Percentiles rank a stretch among this genome's conserved stretches.
Conservation (phyloP, 345 rosid species). For the Ceriops tagal region DNA sequence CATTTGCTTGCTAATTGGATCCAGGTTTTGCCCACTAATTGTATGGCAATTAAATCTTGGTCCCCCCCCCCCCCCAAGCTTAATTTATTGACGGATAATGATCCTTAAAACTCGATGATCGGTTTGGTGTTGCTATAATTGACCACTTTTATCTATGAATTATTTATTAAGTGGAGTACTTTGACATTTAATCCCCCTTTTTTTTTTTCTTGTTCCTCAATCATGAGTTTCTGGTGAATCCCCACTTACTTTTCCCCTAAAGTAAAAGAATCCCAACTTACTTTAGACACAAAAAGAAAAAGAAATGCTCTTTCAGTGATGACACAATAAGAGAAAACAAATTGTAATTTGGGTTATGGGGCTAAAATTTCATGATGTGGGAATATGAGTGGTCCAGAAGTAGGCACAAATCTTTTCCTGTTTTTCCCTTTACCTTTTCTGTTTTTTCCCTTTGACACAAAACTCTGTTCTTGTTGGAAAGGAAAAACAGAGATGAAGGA, state of each 20-base stretch:
- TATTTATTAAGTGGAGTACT: slow-evolving; percentile 1
- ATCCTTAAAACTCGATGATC: background rate
- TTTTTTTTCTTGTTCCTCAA: slow-evolving; percentile 18
- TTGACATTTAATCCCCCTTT: background rate
- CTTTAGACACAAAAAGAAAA: slow-evolving; percentile 21
- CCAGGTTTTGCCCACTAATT: slow-evolving; percentile 5
- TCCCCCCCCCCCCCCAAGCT: background rate
- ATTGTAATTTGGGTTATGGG: background rate
- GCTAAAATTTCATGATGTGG: slow-evolving; percentile 9
- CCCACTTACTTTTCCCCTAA: slow-evolving; percentile 9
- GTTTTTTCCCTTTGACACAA: no score
- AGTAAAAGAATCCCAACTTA: slow-evolving; percentile 1
- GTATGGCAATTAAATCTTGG: background rate
- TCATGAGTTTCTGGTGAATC: slow-evolving; percentile 22
- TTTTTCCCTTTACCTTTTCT: background rate
- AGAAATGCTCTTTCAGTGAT: slow-evolving; percentile 15
- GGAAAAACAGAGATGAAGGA: background rate
- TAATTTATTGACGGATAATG: background rate
- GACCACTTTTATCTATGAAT: background rate
- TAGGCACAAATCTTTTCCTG: background rate
- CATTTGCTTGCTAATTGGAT: slow-evolving; percentile 7
- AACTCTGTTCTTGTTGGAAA: background rate
- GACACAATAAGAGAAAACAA: slow-evolving; percentile 15
- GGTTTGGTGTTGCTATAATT: slow-evolving; percentile 12
- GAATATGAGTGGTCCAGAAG: slow-evolving; percentile 24